Percentiles rank a stretch among this genome's conserved stretches.
phyloP scores from a whole-genome alignment of 2,329 filamentous ascomycete species.

The Ceratocystis albifundus region DNA sequence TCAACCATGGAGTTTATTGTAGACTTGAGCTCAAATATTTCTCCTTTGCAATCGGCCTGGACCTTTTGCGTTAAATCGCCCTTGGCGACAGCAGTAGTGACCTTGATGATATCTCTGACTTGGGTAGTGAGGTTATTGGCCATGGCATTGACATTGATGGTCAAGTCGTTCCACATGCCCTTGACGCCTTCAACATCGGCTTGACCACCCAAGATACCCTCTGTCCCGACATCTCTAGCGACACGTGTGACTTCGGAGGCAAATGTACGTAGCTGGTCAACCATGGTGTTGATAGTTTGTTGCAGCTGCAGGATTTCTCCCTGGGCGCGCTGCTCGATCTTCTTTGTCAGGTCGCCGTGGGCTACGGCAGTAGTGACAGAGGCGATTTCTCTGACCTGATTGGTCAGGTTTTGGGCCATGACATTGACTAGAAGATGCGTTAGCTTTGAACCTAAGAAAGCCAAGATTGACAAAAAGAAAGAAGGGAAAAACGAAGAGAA shows the following conservation, averaged over 20 bases:
- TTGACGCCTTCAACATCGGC: conserved; percentile 73
- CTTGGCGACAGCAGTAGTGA: conserved; percentile 59
- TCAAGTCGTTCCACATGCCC: conserved; percentile 82
- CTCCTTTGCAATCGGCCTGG: conserved; percentile 80
- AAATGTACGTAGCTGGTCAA: conserved; percentile 72
- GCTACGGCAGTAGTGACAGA: conserved; percentile 75
- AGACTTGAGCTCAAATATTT: conserved; percentile 88
- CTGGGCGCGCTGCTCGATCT: conserved; percentile 68
- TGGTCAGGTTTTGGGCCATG: conserved; percentile 71
- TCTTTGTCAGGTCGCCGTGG: conserved; percentile 71
- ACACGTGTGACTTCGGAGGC: conserved; percentile 75
- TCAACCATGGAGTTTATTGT: conserved; percentile 99
- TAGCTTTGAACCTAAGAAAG: neutral
- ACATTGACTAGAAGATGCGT: conserved; percentile 57
- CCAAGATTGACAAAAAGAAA: neutral
- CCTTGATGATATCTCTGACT: conserved; percentile 87
- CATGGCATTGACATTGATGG: conserved; percentile 80
- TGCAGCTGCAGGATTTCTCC: conserved; percentile 75
- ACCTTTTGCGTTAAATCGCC: conserved; percentile 96
- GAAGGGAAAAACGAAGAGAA: too few relatives aligned
- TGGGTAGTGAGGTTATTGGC: conserved; percentile 77
- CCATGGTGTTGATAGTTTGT: conserved; percentile 83
- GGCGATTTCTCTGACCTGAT: conserved; percentile 76
- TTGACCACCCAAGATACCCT: conserved; percentile 71
- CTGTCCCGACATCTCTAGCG: conserved; percentile 71